These are phyloP conservation scores for Rhizopus sp. DNA, from an alignment of 371 early-diverging fungal species.

Conservation along the genomic window DNA sequence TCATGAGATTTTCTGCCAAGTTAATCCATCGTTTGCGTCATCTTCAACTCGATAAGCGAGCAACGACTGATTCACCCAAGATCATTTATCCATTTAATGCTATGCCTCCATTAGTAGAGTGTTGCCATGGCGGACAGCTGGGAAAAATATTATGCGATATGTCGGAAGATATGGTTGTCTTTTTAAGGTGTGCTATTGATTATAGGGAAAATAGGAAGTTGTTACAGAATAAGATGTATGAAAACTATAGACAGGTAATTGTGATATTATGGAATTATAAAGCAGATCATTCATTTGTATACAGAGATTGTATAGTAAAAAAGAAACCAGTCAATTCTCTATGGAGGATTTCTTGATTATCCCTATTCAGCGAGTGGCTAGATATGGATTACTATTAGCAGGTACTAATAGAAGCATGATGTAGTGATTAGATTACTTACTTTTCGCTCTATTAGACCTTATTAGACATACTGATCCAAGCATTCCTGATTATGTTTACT, in stretches of 20 bases:
- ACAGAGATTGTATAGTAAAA: constrained; percentile 18
- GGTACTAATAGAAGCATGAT: constrained; percentile 19
- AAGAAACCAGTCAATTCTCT: constrained; percentile 41
- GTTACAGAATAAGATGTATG: constrained; percentile 29
- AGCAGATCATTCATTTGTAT: constrained; percentile 18
- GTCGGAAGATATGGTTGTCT: constrained; percentile 29
- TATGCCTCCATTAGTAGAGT: constrained; percentile 2
- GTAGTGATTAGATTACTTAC: background rate
- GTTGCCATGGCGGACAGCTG: constrained; percentile 6
- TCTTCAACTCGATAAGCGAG: constrained; percentile 8
- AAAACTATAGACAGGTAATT: constrained; percentile 26
- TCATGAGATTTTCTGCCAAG: constrained; percentile 38
- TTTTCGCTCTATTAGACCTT: constrained; percentile 29
- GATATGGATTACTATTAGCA: constrained; percentile 37
- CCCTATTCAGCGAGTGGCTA: constrained; percentile 44
- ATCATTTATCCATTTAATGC: background rate
- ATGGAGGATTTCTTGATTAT: constrained; percentile 42
- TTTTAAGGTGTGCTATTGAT: constrained; percentile 41
- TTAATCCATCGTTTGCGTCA: constrained; percentile 32
- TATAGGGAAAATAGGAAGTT: constrained; percentile 33
- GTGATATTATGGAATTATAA: background rate
- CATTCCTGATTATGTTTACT: constrained; percentile 39
- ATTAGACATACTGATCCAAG: constrained; percentile 39
- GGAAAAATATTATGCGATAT: constrained; percentile 30
- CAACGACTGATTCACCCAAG: background rate